Evolutionary conservation across 2,329 filamentous ascomycete genomes (phyloP).

Genomic region (Xylariaceae sp.): DNA sequence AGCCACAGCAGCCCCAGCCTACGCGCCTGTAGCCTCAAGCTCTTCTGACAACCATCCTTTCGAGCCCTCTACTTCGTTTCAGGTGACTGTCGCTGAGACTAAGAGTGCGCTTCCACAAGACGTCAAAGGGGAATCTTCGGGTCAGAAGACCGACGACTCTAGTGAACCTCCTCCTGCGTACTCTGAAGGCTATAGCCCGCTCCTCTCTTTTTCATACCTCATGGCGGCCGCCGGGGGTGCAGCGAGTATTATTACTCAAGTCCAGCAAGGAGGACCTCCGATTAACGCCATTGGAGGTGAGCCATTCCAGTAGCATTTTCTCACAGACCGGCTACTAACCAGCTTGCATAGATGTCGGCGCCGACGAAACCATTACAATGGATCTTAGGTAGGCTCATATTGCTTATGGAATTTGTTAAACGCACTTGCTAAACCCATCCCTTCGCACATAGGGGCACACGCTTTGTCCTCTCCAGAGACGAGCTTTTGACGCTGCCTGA

Average conservation of each 20-base stretch:
- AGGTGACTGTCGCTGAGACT: slow-evolving; percentile 70
- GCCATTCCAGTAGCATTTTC: slow-evolving; percentile 27
- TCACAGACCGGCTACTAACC: neutral
- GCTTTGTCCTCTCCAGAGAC: slow-evolving; percentile 92
- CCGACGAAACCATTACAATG: slow-evolving; percentile 93
- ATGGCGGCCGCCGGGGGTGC: slow-evolving; percentile 98
- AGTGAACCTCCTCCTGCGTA: slow-evolving; percentile 95
- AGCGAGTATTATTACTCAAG: slow-evolving; percentile 98
- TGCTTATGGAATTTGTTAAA: neutral
- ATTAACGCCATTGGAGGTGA: slow-evolving; percentile 87
- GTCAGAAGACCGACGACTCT: slow-evolving; percentile 73
- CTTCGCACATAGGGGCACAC: slow-evolving; percentile 70
- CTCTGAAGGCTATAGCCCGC: slow-evolving; percentile 90
- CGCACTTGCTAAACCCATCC: slow-evolving; percentile 28
- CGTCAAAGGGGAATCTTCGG: slow-evolving; percentile 75
- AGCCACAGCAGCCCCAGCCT: slow-evolving; percentile 60
- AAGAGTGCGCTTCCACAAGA: slow-evolving; percentile 85
- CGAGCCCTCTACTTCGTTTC: slow-evolving; percentile 47
- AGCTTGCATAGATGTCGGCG: slow-evolving; percentile 68
- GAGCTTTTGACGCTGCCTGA: slow-evolving; percentile 94
- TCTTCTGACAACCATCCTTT: slow-evolving; percentile 45
- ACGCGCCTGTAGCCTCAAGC: slow-evolving; percentile 52
- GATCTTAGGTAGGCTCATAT: slow-evolving; percentile 78
- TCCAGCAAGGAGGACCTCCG: slow-evolving; percentile 89
- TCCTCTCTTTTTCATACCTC: slow-evolving; percentile 91